These are phyloP conservation scores for Fraxinus dipetala DNA, from an alignment of 305 asterid species.

Conservation along the genomic window DNA sequence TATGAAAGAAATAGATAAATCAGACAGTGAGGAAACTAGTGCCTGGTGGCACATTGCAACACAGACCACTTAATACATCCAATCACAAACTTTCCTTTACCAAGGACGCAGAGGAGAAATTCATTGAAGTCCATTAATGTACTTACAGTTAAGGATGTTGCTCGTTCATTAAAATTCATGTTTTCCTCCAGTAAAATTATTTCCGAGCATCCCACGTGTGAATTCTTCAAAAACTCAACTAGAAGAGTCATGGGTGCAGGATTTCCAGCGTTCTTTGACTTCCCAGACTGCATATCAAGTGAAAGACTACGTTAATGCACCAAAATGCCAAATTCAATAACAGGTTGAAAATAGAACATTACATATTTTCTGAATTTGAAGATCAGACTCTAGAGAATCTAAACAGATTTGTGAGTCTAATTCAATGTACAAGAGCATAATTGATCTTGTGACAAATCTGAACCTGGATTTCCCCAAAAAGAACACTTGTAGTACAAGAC, in stretches of 20 bases:
- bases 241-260: constrained; percentile 55
- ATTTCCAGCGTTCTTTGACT: constrained; percentile 84
- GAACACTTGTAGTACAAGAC: not conserved
- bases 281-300: constrained; percentile 64
- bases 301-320: constrained; percentile 14
- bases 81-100: constrained; percentile 21
- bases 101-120: constrained; percentile 43
- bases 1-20: constrained; percentile 25
- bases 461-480: not conserved
- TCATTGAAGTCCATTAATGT: constrained; percentile 28
- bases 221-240: constrained; percentile 51
- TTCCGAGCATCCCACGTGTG: constrained; percentile 40
- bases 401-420: not conserved
- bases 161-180: constrained; percentile 82
- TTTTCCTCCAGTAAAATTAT: constrained; percentile 75
- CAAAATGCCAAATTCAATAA: constrained; percentile 5
- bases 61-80: constrained; percentile 60
- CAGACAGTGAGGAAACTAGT: constrained; percentile 13
- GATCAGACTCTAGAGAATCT: not conserved
- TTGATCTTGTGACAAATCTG: not conserved
- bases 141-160: constrained; percentile 64
- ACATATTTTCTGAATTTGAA: not conserved
- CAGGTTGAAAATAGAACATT: constrained; percentile 21
- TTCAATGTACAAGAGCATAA: not conserved
- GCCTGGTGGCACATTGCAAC: constrained; percentile 58